Percentiles rank a stretch among this genome's conserved stretches.
phyloP scores from a whole-genome alignment of 768 basidiomycete genomes.

The Austroboletus eburneus region DNA sequence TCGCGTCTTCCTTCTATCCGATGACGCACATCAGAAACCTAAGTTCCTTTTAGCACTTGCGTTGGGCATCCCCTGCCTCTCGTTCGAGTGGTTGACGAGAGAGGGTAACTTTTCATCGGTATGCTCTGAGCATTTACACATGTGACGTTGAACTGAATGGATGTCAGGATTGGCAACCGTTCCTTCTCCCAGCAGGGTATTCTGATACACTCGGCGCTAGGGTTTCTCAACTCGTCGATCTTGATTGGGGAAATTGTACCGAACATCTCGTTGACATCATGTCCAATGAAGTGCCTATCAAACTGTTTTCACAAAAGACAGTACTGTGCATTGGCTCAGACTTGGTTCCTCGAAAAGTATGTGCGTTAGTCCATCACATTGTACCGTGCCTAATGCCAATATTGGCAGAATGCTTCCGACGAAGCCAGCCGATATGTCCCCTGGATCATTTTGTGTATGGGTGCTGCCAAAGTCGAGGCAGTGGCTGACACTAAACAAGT shows the following conservation, averaged over 20 bases:
- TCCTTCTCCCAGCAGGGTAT: conserved; percentile 52
- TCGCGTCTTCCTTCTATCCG: conserved; percentile 64
- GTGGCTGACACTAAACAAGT: conserved; percentile 42
- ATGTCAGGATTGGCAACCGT: conserved; percentile 56
- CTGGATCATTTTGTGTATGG: conserved; percentile 74
- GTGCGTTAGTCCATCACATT: neutral
- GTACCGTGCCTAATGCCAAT: neutral
- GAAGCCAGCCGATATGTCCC: conserved; percentile 47
- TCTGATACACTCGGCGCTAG: conserved; percentile 37
- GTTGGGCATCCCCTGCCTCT: conserved; percentile 80
- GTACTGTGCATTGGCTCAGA: conserved; percentile 61
- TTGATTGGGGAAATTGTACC: conserved; percentile 44
- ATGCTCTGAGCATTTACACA: conserved; percentile 5
- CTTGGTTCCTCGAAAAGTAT: conserved; percentile 42
- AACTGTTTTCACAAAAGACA: conserved; percentile 49
- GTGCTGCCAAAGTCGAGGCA: conserved; percentile 67
- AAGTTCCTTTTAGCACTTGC: conserved; percentile 83
- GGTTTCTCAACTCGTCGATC: conserved; percentile 46
- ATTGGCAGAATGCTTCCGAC: conserved; percentile 21
- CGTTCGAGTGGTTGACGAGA: conserved; percentile 43
- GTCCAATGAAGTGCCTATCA: conserved; percentile 51
- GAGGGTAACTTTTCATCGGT: conserved; percentile 32
- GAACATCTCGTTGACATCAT: conserved; percentile 60
- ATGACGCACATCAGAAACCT: conserved; percentile 62
- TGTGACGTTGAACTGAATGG: conserved; percentile 6